Base-by-base conservation (phyloP, 1,139 yeast genomes). In the Yamadazyma triangularis region DNA sequence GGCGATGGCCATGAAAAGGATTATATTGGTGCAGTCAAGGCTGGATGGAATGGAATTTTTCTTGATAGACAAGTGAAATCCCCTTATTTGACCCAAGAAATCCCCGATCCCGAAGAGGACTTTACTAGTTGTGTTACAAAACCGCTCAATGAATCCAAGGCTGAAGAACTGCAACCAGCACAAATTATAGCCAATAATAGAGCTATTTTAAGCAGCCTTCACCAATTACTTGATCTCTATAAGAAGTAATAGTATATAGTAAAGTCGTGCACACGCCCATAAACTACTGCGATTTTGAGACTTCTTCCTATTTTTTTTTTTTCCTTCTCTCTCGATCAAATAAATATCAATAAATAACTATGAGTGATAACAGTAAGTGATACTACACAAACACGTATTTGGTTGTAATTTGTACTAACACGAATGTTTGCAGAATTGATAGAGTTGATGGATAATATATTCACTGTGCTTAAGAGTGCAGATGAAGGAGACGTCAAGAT, bases 21-120 rank as follows among this genome's bases (percentile, higher is more conserved):
- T 45, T 61, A 73, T 36, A 44, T 61, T 10, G 83, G 78, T 1
- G 62, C 79, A 0, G 53, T 60, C 8, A 52, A 55, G 18, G 66
- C 81, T 1, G 88, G 87, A 0, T 73, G 85, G 77, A 76, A 73
- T 38, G 77, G 81, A 3, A 57, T 80, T 1, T 55, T 74, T 20
- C 38, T 78, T 8, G 81, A 77, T 45, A 56, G 83, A 42, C 36
- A 44, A 2, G 40, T 47, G 13, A 27, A 32, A 2, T 55, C 60
- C 24, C 48, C 45, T 15, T 42, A 36, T 21, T 34, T 44, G 15
- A 33, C 41, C 1, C 19, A 25, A 11, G 23, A 16, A 4, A 34
- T 44, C 10, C 41, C 41, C 6, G 45, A 42, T 31, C 48, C 48
- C 2, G 45, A 42, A 24, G 28, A 27, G 2, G 38, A 30, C 7